A percentile compares a stretch with the other conserved stretches of the same genome.
These are phyloP conservation scores for Fusarium sublunatum DNA, from an alignment of 2,329 filamentous ascomycete species.

Conservation along the genomic window DNA sequence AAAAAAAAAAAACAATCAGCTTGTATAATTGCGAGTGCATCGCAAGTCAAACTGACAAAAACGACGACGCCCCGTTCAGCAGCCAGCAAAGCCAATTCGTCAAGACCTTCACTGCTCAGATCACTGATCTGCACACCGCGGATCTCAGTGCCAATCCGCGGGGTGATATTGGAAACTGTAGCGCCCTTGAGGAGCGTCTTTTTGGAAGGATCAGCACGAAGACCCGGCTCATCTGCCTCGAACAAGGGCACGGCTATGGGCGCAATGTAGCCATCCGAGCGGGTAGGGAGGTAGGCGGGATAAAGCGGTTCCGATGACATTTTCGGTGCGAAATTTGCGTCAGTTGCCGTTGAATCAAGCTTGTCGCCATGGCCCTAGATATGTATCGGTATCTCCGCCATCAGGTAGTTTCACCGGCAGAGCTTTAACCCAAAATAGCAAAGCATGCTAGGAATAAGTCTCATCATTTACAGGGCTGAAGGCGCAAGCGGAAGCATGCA, in stretches of 20 bases:
- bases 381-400: conserved; percentile 4
- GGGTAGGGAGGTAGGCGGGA: conserved; percentile 49
- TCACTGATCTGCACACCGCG: conserved; percentile 46
- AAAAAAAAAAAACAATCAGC: conserved; percentile 6
- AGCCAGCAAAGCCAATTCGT: conserved; percentile 48
- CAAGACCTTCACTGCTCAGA: conserved; percentile 41
- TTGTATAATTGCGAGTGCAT: neutral
- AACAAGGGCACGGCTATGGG: conserved; percentile 45
- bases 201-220: conserved; percentile 46
- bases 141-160: conserved; percentile 47
- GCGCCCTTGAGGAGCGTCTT: conserved; percentile 38
- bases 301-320: conserved; percentile 46
- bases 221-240: conserved; percentile 48
- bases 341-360: conserved; percentile 6
- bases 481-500: conserved; percentile 14
- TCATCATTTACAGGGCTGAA: conserved; percentile 35
- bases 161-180: conserved; percentile 42
- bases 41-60: conserved; percentile 38
- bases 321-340: neutral
- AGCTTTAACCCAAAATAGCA: conserved; percentile 15
- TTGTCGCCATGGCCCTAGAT: neutral
- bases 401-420: conserved; percentile 27
- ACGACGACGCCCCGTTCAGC: conserved; percentile 49
- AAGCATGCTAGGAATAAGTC: neutral
- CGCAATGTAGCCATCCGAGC: conserved; percentile 47